These are phyloP conservation scores for Quambalaria eucalypti DNA, from an alignment of 1,284 basidiomycete genomes.

Conservation along the genomic window DNA sequence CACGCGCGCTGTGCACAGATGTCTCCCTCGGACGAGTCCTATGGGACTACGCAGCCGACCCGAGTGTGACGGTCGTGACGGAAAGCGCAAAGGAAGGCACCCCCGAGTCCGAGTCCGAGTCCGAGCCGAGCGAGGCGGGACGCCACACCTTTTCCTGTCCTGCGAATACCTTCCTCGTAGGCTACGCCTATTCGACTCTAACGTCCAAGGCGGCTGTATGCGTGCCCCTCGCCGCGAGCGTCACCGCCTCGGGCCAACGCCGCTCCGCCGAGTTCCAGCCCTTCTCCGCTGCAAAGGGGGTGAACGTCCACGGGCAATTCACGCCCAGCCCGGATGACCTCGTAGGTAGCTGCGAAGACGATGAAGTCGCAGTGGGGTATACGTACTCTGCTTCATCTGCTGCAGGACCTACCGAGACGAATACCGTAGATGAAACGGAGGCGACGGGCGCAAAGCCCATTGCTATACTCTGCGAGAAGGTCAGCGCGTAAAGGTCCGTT, in stretches of 20 bases:
- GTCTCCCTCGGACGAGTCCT: constrained; percentile 3
- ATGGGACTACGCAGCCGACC: constrained; percentile 4
- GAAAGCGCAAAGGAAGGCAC: too few species aligned
- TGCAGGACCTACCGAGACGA: too few species aligned
- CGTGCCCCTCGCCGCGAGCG: not conserved
- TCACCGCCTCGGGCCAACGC: not conserved
- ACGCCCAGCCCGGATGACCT: not conserved
- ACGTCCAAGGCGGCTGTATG: not conserved
- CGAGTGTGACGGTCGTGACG: not conserved
- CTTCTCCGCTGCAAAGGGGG: not conserved
- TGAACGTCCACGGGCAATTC: not conserved
- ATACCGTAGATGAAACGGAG: too few species aligned
- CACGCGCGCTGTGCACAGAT: constrained; percentile 10
- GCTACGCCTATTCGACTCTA: constrained; percentile 6
- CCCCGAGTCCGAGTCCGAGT: not conserved
- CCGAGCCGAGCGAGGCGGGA: not conserved
- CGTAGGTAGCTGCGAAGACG: constrained; percentile 8
- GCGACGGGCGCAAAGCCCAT: too few species aligned
- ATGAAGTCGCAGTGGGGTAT: constrained; percentile 8
- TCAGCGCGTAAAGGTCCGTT: too few species aligned
- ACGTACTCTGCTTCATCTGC: too few species aligned
- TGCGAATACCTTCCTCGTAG: constrained; percentile 1
- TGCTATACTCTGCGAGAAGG: too few species aligned
- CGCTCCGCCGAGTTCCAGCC: not conserved
- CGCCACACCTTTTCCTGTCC: constrained; percentile 6